Percentiles rank a stretch among this genome's conserved stretches.
phyloP scores from a whole-genome alignment of 129 eudicot genomes.

The Ambrosia trifida region DNA sequence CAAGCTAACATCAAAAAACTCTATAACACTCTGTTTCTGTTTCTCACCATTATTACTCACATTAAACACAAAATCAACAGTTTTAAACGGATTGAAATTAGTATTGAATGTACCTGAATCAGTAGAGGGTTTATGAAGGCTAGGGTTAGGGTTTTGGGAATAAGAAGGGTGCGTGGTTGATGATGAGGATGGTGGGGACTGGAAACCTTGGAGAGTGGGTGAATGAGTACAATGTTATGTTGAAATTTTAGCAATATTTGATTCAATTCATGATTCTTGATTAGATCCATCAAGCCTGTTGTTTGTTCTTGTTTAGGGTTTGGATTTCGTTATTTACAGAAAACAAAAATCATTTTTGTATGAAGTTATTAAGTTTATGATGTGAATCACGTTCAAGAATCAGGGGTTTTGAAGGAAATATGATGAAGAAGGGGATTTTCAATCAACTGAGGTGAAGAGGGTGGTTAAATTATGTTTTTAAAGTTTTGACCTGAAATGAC shows the following conservation, averaged over 20 bases:
- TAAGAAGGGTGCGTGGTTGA: slow-evolving; percentile 24
- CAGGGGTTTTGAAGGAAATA: too few relatives aligned
- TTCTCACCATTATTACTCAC: too few relatives aligned
- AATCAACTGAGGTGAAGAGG: too few relatives aligned
- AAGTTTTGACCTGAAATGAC: too few relatives aligned
- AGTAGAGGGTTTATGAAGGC: slow-evolving; percentile 9
- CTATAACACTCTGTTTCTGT: too few relatives aligned
- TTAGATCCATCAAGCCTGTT: background rate
- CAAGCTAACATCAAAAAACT: too few relatives aligned
- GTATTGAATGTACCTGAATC: slow-evolving; percentile 39
- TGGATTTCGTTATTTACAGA: background rate
- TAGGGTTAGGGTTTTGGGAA: slow-evolving; percentile 48
- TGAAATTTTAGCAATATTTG: background rate
- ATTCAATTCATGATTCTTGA: background rate
- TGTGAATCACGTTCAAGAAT: background rate
- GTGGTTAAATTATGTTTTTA: too few relatives aligned
- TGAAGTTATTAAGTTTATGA: background rate
- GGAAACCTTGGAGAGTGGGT: slow-evolving; percentile 6
- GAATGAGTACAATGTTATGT: slow-evolving; percentile 36
- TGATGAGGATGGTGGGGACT: slow-evolving; percentile 18
- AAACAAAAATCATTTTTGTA: background rate
- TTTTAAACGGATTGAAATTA: slow-evolving; percentile 17
- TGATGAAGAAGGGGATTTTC: too few relatives aligned
- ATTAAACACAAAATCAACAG: too few relatives aligned
- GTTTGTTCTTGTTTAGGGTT: background rate